These are phyloP conservation scores for Stagonosporopsis cucurbitacearum DNA, from an alignment of 2,329 filamentous ascomycete genomes.

Conservation along the genomic window DNA sequence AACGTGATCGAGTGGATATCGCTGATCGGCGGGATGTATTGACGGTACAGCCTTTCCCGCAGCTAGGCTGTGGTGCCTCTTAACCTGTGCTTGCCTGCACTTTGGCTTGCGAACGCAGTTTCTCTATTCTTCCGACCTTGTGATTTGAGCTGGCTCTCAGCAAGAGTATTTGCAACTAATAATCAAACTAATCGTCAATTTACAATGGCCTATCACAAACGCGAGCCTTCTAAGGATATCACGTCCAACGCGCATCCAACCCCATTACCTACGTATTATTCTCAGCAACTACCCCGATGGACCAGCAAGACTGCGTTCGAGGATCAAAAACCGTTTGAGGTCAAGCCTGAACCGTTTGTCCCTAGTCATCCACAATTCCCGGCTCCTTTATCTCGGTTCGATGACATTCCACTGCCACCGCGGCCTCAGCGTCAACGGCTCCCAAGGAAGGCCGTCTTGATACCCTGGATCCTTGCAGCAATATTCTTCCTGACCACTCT, in stretches of 20 bases:
- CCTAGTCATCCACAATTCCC: slow-evolving; percentile 17
- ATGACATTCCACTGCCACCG: slow-evolving; percentile 18
- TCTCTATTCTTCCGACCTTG: neutral
- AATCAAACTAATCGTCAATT: neutral
- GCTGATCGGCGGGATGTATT: slow-evolving; percentile 2
- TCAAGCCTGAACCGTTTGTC: slow-evolving; percentile 18
- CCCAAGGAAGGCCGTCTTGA: slow-evolving; percentile 13
- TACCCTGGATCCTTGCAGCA: slow-evolving; percentile 35
- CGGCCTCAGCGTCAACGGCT: slow-evolving; percentile 9
- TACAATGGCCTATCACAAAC: slow-evolving; percentile 19
- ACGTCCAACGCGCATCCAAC: slow-evolving; percentile 23
- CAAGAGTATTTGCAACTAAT: neutral
- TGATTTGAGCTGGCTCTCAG: slow-evolving; percentile 7
- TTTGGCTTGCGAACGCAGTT: neutral
- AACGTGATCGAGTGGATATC: slow-evolving; percentile 1
- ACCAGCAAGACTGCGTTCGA: slow-evolving; percentile 21
- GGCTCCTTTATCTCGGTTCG: slow-evolving; percentile 7
- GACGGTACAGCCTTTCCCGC: slow-evolving; percentile 2
- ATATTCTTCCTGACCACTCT: slow-evolving; percentile 32
- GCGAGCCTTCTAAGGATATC: slow-evolving; percentile 25
- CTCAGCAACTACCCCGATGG: slow-evolving; percentile 17
- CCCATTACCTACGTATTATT: slow-evolving; percentile 34
- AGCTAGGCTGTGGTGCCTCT: neutral
- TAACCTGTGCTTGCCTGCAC: neutral
- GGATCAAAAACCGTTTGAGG: slow-evolving; percentile 6